Evolutionary conservation across 176 grass and related monocot genomes (phyloP).

Genomic region (Oryza punctata): DNA sequence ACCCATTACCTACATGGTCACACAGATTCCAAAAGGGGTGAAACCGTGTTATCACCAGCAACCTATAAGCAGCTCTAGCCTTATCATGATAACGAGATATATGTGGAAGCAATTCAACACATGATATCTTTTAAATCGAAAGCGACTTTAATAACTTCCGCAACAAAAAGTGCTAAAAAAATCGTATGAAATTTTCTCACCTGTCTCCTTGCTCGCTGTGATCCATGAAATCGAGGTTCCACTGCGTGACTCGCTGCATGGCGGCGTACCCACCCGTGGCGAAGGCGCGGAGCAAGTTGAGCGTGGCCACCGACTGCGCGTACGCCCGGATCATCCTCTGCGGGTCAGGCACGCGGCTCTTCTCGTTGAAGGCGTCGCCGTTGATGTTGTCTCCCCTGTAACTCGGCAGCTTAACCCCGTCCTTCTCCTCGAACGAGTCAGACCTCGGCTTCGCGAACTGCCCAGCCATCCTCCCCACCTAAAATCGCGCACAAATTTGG

Average conservation of each 20-base stretch:
- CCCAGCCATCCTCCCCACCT: constrained; percentile 95
- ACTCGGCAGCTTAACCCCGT: constrained; percentile 91
- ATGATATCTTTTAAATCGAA: constrained; percentile 25
- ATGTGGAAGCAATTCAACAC: constrained; percentile 19
- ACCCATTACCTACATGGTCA: not conserved
- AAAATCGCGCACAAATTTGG: not conserved
- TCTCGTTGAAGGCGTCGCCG: constrained; percentile 72
- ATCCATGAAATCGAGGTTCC: constrained; percentile 97
- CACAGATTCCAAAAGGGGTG: constrained; percentile 6
- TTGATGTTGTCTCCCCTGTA: constrained; percentile 98
- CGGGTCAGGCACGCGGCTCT: constrained; percentile 77
- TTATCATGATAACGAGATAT: constrained; percentile 31
- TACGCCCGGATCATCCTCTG: constrained; percentile 92
- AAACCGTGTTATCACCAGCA: constrained; percentile 6
- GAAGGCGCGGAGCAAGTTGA: constrained; percentile 88
- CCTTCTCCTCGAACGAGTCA: constrained; percentile 63
- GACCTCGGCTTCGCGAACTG: constrained; percentile 98
- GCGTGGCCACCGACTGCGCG: constrained; percentile 76
- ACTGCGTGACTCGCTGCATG: constrained; percentile 87
- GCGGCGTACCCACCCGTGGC: constrained; percentile 93
- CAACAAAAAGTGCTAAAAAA: constrained; percentile 22
- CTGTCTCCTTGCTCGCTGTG: constrained; percentile 91
- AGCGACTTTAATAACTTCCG: not conserved
- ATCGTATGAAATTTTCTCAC: constrained; percentile 37
- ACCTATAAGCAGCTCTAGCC: constrained; percentile 21